A percentile compares a stretch with the other conserved stretches of the same genome.
Evolutionary conservation across 306 rosid genomes (phyloP).

Genomic region (Dryas octopetala): DNA sequence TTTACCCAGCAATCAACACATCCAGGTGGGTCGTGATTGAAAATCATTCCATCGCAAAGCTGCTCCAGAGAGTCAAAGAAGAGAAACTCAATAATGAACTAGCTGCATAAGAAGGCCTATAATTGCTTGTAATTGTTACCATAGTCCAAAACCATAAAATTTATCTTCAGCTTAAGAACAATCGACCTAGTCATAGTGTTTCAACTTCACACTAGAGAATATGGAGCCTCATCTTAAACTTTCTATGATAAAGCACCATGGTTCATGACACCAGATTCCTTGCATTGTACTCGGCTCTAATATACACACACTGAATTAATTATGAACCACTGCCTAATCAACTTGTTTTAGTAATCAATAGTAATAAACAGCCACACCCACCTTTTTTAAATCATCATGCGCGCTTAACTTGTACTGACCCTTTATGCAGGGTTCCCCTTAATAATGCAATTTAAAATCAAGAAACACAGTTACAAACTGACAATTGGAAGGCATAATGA

Average conservation of each 20-base stretch:
- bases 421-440: not conserved
- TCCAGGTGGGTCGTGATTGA: conserved; percentile 84
- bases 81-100: conserved; percentile 29
- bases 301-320: too few species aligned
- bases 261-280: too few species aligned
- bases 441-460: not conserved
- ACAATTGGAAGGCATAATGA: too few species aligned
- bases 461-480: not conserved
- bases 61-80: conserved; percentile 51
- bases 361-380: too few species aligned
- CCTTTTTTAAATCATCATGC: too few species aligned
- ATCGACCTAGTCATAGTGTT: conserved; percentile 10
- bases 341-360: too few species aligned
- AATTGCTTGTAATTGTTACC: conserved; percentile 1
- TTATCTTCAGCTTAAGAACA: not conserved
- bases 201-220: conserved; percentile 16
- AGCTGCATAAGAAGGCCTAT: conserved; percentile 21
- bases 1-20: conserved; percentile 88
- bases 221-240: conserved; percentile 4
- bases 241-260: conserved; percentile 18
- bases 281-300: too few species aligned
- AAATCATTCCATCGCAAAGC: conserved; percentile 90
- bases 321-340: too few species aligned
- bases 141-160: not conserved
- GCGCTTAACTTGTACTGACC: too few species aligned